phyloP scores from a whole-genome alignment of 2,329 filamentous ascomycete species.

The Paraphaeosphaeria minitans region DNA sequence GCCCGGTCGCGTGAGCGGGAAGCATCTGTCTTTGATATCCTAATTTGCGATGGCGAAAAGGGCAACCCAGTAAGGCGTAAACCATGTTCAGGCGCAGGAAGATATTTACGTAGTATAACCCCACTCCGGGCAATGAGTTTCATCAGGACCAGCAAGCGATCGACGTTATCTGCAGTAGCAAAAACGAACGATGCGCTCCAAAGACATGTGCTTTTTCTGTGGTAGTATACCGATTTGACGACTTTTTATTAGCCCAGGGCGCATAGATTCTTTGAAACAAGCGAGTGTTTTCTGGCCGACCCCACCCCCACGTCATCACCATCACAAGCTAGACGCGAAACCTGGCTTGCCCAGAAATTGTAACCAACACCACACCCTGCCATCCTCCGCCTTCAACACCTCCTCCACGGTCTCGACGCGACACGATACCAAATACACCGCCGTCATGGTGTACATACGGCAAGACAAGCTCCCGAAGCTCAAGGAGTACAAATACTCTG shows the following conservation, averaged over 20 bases:
- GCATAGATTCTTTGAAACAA: not conserved
- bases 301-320: slow-evolving; percentile 36
- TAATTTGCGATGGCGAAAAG: not conserved
- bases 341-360: slow-evolving; percentile 11
- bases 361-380: slow-evolving; percentile 15
- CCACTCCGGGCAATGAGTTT: not conserved
- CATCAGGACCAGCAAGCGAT: not conserved
- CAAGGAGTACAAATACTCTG: slow-evolving; percentile 93
- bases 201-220: not conserved
- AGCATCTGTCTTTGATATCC: not conserved
- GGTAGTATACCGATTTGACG: not conserved
- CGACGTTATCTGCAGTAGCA: not conserved
- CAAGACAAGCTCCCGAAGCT: slow-evolving; percentile 87
- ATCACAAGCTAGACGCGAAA: slow-evolving; percentile 35
- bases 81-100: slow-evolving; percentile 5
- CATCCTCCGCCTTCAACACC: slow-evolving; percentile 15
- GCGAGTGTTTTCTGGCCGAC: slow-evolving; percentile 6
- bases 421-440: slow-evolving; percentile 7
- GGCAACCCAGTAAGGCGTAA: not conserved
- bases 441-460: slow-evolving; percentile 88
- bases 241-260: not conserved
- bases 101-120: slow-evolving; percentile 9
- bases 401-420: slow-evolving; percentile 4
- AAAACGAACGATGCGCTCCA: not conserved
- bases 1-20: slow-evolving; percentile 73